phyloP scores from a whole-genome alignment of 345 rosid species.

The Gynandropsis gynandra region DNA sequence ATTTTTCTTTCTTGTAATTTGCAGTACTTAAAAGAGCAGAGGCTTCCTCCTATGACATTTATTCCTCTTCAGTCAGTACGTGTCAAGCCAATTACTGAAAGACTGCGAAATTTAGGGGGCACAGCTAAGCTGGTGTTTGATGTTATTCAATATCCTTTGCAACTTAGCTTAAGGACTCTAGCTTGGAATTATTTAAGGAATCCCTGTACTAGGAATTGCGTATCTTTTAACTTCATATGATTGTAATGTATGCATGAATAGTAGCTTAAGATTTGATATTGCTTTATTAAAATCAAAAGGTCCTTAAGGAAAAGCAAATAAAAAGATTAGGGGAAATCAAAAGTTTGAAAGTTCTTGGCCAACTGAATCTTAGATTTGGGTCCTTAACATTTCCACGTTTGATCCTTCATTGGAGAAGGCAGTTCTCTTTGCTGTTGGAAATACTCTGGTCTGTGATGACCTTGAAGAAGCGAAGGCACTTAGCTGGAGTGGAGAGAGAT shows the following conservation, averaged over 20 bases:
- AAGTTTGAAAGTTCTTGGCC: slow-evolving; percentile 3
- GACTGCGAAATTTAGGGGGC: slow-evolving; percentile 75
- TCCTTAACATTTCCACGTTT: slow-evolving; percentile 75
- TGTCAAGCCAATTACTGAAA: slow-evolving; percentile 76
- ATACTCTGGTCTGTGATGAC: slow-evolving; percentile 89
- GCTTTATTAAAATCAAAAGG: slow-evolving; percentile 15
- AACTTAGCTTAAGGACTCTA: slow-evolving; percentile 17
- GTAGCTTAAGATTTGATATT: slow-evolving; percentile 17
- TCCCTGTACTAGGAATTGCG: slow-evolving; percentile 7
- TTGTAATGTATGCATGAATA: slow-evolving; percentile 12
- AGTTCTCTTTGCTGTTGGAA: slow-evolving; percentile 90
- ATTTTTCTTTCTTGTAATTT: slow-evolving; percentile 22
- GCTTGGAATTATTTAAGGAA: slow-evolving; percentile 15
- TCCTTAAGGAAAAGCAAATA: slow-evolving; percentile 8
- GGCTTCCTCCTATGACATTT: slow-evolving; percentile 99
- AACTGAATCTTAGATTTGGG: slow-evolving; percentile 16
- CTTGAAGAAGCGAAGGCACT: slow-evolving; percentile 94
- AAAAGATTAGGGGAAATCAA: too few relatives aligned
- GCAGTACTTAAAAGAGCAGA: slow-evolving; percentile 95
- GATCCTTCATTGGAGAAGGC: slow-evolving; percentile 91
- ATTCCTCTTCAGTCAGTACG: slow-evolving; percentile 94
- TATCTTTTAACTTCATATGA: slow-evolving; percentile 14
- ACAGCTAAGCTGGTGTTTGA: slow-evolving; percentile 78
- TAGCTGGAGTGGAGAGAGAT: slow-evolving; percentile 92
- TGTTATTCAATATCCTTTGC: slow-evolving; percentile 91